Base-by-base conservation (phyloP, 768 basidiomycete genomes). In the Symmetrospora coprosmae region DNA sequence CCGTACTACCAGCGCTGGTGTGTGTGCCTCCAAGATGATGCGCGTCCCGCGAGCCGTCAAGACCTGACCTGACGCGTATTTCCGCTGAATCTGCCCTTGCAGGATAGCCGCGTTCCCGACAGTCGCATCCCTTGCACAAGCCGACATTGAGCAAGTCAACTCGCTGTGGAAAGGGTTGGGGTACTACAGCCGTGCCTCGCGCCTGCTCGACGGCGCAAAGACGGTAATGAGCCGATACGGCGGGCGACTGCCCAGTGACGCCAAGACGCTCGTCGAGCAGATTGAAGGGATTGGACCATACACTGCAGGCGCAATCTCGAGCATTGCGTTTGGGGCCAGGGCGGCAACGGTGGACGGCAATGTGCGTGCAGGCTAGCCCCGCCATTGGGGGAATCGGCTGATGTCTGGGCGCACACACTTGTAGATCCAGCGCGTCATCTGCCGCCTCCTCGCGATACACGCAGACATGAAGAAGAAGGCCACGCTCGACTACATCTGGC, bases 61-160 rank as follows among this genome's bases (percentile, higher is more conserved):
- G 19, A 17, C 8, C 31, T n/a, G 7, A 14, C 16, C 49, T 28
- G 27, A 8, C 8, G 16, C 11, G 11, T 28, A 34, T 17, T 30
- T 35, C 49, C 61, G 81, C 84, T 65, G 78, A 91, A 35, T 84
- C 86, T 46, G 39, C 50, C 37, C 39, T 23, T 35, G 31, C 49
- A 51, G 66, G 62, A 64, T 68, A 50, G 47, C 31, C 41, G 56
- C 63, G 28, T 64, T 61, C 49, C 65, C 58, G 35, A 59, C 59
- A 27, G 55, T 66, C 60, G 43, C 64, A 37, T 41, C 16, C 33
- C 60, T 63, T 23, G 85, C 87, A 9, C 71, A 72, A 39, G 80
- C 85, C 17, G 79, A 81, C 63, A 79, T 87, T 62, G 87, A 96
- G 67, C 80, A 84, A 21, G 87, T 94, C 60, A 91, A 96, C 70